These are phyloP conservation scores for sorghum (Sorghum bicolor) DNA, from an alignment of 176 grass and related monocot genomes.

Conservation along the genomic window DNA sequence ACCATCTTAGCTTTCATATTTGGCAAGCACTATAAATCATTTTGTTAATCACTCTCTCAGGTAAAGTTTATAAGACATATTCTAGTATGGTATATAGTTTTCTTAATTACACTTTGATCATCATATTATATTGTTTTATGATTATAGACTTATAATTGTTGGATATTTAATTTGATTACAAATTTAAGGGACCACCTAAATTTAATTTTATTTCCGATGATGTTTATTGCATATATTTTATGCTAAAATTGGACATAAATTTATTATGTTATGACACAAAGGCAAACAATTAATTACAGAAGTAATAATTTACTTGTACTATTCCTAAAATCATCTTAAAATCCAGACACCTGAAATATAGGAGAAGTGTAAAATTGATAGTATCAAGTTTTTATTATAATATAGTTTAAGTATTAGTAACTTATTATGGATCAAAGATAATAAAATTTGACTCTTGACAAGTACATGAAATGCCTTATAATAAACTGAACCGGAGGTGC, in stretches of 20 bases:
- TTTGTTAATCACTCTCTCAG: not conserved
- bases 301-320: no score
- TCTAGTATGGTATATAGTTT: accelerated
- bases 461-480: not conserved
- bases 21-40: not conserved
- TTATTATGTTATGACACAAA: no score
- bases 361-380: not conserved
- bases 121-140: not conserved
- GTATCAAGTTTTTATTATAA: not conserved
- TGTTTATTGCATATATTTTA: no score
- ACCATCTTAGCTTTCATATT: not conserved
- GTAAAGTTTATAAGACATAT: not conserved
- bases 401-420: not conserved
- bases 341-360: no score
- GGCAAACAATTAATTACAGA: no score
- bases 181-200: not conserved
- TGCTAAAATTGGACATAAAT: no score
- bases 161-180: no score
- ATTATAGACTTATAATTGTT: not conserved
- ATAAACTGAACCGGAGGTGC: not conserved
- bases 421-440: not conserved
- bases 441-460: not conserved
- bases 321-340: no score
- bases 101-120: not conserved
- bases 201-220: no score